These are phyloP conservation scores for Plasmopara viticola DNA, from an alignment of 352 stramenopile genomes.

Conservation along the genomic window DNA sequence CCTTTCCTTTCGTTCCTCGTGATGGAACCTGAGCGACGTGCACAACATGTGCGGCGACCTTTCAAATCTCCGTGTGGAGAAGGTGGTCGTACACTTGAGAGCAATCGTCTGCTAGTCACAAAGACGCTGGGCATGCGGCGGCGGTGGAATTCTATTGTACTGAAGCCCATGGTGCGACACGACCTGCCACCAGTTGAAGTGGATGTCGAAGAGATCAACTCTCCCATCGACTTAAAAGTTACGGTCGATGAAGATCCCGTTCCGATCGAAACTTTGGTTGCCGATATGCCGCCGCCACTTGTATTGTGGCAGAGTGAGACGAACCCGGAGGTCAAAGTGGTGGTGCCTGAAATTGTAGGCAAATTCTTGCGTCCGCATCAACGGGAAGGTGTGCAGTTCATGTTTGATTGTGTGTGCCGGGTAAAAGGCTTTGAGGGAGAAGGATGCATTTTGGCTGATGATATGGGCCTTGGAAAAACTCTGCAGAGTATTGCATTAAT, in stretches of 20 bases:
- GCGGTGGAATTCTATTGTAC: constrained; percentile 39
- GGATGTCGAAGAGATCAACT: constrained; percentile 55
- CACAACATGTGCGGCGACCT: constrained; percentile 46
- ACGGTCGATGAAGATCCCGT: constrained; percentile 17
- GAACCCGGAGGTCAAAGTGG: constrained; percentile 50
- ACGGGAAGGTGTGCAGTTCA: constrained; percentile 94
- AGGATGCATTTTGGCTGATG: constrained; percentile 83
- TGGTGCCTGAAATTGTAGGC: constrained; percentile 87
- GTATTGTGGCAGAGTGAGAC: constrained; percentile 78
- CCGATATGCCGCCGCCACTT: constrained; percentile 50
- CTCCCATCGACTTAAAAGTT: constrained; percentile 21
- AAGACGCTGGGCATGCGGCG: constrained; percentile 83
- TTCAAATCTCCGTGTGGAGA: constrained; percentile 78
- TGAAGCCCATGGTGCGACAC: constrained; percentile 58
- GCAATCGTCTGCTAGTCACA: constrained; percentile 63
- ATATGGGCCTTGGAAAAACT: constrained; percentile 86
- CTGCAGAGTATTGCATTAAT: constrained; percentile 85
- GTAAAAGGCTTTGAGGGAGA: constrained; percentile 70
- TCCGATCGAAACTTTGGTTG: constrained; percentile 10
- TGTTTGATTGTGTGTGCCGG: constrained; percentile 93
- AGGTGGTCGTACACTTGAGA: constrained; percentile 54
- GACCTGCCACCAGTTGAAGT: constrained; percentile 55
- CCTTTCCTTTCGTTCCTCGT: constrained; percentile 81
- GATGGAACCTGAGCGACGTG: constrained; percentile 45
- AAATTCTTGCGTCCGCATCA: constrained; percentile 95